A percentile compares a stretch with the other conserved stretches of the same genome.
These are phyloP conservation scores for Carallia pectinifolia DNA, from an alignment of 345 rosid species.

Conservation along the genomic window DNA sequence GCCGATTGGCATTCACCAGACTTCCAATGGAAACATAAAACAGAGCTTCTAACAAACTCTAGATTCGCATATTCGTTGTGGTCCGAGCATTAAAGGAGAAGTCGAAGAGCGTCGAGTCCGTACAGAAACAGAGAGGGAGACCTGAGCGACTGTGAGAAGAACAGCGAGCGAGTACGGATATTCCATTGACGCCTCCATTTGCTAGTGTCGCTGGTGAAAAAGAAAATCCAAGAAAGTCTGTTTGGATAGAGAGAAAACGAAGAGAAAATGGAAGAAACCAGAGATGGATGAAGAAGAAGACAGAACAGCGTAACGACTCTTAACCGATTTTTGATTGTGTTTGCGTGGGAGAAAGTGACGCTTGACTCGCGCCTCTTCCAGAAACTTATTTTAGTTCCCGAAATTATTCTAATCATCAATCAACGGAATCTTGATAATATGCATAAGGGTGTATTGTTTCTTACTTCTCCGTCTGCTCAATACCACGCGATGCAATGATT, in stretches of 20 bases:
- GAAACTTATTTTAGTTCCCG: too few species aligned
- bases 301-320: not conserved
- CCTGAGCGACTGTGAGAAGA: slow-evolving; percentile 42
- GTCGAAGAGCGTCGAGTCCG: slow-evolving; percentile 45
- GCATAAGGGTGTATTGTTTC: too few species aligned
- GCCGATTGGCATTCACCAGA: slow-evolving; percentile 11
- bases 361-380: slow-evolving; percentile 3
- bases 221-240: slow-evolving; percentile 3
- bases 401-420: too few species aligned
- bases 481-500: not conserved
- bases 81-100: slow-evolving; percentile 37
- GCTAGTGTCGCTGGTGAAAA: slow-evolving; percentile 20
- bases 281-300: not conserved
- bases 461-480: too few species aligned
- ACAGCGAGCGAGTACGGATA: slow-evolving; percentile 41
- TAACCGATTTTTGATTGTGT: slow-evolving; percentile 17
- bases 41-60: slow-evolving; percentile 21
- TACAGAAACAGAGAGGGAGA: slow-evolving; percentile 41
- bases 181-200: slow-evolving; percentile 61
- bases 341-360: not conserved
- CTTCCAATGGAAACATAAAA: not conserved
- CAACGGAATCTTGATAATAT: too few species aligned
- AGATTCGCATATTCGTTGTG: slow-evolving; percentile 57
- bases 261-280: slow-evolving; percentile 6
- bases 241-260: slow-evolving; percentile 15